A percentile compares a stretch with the other conserved stretches of the same genome.
Evolutionary conservation across 2,329 filamentous ascomycete genomes (phyloP).

Genomic region (Biscogniauxia marginata): DNA sequence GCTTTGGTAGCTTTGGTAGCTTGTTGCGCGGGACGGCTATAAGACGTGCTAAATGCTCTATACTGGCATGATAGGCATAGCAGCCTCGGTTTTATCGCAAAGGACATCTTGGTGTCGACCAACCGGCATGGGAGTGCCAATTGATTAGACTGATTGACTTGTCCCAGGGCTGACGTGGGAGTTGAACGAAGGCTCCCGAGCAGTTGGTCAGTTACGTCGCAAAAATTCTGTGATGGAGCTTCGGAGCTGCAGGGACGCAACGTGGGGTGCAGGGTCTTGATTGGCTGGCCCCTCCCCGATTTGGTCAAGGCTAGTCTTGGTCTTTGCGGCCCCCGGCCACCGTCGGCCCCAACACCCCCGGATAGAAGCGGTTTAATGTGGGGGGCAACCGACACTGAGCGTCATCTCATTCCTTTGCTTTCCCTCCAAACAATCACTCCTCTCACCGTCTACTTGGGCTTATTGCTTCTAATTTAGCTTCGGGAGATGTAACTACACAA

Average conservation of each 20-base stretch:
- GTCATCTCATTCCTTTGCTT: slow-evolving; percentile 7
- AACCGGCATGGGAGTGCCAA: neutral
- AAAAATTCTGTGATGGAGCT: slow-evolving; percentile 2
- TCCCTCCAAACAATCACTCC: slow-evolving; percentile 5
- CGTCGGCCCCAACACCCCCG: slow-evolving; percentile 9
- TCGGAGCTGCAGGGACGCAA: slow-evolving; percentile 11
- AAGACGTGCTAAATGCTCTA: slow-evolving; percentile 48
- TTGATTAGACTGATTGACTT: neutral
- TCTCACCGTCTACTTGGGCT: neutral
- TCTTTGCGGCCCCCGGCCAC: neutral
- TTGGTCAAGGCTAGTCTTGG: neutral
- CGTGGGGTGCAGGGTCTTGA: neutral
- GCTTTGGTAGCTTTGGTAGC: slow-evolving; percentile 19
- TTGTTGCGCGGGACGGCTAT: slow-evolving; percentile 34
- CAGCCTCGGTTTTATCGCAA: slow-evolving; percentile 34
- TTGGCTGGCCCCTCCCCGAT: too few relatives aligned
- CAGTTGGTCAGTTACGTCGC: slow-evolving; percentile 3
- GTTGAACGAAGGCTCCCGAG: too few relatives aligned
- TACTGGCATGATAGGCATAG: slow-evolving; percentile 52
- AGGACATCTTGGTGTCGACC: slow-evolving; percentile 12
- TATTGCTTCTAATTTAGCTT: neutral
- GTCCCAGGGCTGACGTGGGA: slow-evolving; percentile 1
- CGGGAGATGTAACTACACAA: neutral
- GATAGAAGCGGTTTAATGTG: slow-evolving; percentile 30
- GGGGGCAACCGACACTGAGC: slow-evolving; percentile 10